Base-by-base conservation (phyloP, 495 filamentous ascomycete species). In the Tuber microsphaerosporum region DNA sequence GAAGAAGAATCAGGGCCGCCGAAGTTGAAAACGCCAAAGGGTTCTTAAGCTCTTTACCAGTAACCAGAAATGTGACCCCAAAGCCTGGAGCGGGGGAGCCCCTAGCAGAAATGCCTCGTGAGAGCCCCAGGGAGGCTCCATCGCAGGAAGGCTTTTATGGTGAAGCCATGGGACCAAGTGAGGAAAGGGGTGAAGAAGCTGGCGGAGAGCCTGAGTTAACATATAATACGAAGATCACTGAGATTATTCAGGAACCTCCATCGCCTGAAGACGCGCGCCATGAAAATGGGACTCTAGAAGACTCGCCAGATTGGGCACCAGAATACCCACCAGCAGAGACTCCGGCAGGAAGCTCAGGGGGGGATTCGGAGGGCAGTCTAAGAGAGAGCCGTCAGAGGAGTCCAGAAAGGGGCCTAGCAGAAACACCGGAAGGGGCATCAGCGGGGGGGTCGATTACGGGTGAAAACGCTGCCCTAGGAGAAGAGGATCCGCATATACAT, bases 11-110 rank as follows among this genome's bases (percentile, higher is more conserved):
- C 75, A 89, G 92, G 17, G 86, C 91, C 22, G 87, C 90, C 6
- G 95, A 98, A 81, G 88, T 97, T 44, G 92, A 94, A 75, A 90
- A 91, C 41, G 91, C 92, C 0, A 91, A 92, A 74, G 88, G 89
- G 2, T 87, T 92, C 46, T 87, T 97, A 3, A 79, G 74, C 74
- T 81, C 80, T 37, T 48, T 82, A 22, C 81, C 81, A 56, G 75
- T 79, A 45, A 82, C 81, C 41, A 82, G 80, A 51, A 77, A 75
- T 72, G 81, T 75, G 48, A 82, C 80, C 48, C 65, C 76, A 69
- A 82, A 79, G n/a, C 77, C 76, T n/a, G 70, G 65, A 61, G 61
- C 61, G 31, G 73, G 43, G 70, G 76, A 74, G 31, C 56, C 12
- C 56, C 26, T n/a, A 34, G 56, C 26, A 34, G 56, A 34, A 65